Base-by-base conservation (phyloP, 2,329 filamentous ascomycete genomes). In the Neonectria magnoliae region DNA sequence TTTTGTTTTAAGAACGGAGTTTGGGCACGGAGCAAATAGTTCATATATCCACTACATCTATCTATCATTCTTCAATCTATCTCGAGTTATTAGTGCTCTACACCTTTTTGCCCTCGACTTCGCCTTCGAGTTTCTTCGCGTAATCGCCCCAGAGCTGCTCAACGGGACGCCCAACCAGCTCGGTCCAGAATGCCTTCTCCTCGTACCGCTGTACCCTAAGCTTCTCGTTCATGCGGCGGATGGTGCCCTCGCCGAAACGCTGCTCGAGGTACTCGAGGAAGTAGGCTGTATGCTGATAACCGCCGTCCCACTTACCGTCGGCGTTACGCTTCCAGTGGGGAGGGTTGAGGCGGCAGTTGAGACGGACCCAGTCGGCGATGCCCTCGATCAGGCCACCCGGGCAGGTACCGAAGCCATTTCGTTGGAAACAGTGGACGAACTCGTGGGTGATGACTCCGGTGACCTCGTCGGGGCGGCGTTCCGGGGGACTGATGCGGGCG, bases 361-460 rank as follows among this genome's bases (percentile, higher is more conserved):
- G 81, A 2, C 95, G 87, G 25, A 98, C 94, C 88, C 93, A 98
- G 80, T 98, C 96, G 20, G 95, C 95, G 57, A 98, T 88, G 1
- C 95, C 95, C 79, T 98, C 95, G 60, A 97, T 90, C 51, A 98
- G 79, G 0, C 96, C 96, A 1, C 90, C 90, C 0, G 91, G 91
- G 47, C 88, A 88, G 5, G 81, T 81, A 2, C 83, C 84, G 20
- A 72, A 81, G 2, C 84, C 91, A 71, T 93, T 90, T 79, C 93
- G 91, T 79, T 98, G 95, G 81, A 92, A 97, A 80, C 94, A 98
- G 81, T 98, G 96, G 14, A 98, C 95, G 66, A 98, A 90, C 80
- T 98, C 95, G 77, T 98, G 95, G 1, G 92, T 91, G 20, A 98
- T 79, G 1, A 98, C 94, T 44, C 96, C 96, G 18, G 87, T 81